Evolutionary conservation across 2,329 filamentous ascomycete genomes (phyloP).

Genomic region (Exophiala sp.): DNA sequence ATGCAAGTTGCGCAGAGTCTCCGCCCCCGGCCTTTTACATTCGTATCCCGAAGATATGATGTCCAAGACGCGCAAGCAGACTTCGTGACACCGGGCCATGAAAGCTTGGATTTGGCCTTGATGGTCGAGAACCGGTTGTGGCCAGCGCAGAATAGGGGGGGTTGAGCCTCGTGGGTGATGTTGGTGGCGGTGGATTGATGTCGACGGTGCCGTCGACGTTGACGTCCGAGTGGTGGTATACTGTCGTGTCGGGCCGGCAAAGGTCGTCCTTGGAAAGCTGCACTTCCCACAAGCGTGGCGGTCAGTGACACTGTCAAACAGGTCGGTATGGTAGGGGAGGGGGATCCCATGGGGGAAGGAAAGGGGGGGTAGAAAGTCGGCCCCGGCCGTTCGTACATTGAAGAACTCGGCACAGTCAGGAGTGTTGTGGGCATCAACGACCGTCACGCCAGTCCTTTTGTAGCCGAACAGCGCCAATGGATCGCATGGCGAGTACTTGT

Average conservation of each 20-base stretch:
- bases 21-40: not conserved
- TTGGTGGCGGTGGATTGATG: not conserved
- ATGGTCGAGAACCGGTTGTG: not conserved
- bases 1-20: not conserved
- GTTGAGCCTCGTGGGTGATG: not conserved
- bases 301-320: too few relatives aligned
- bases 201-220: too few relatives aligned
- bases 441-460: not conserved
- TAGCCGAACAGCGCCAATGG: not conserved
- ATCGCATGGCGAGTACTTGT: not conserved
- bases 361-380: not conserved
- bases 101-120: not conserved
- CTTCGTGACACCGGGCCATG: not conserved
- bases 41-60: not conserved
- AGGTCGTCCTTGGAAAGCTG: not conserved
- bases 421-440: constrained; percentile 20
- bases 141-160: not conserved
- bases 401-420: constrained; percentile 12
- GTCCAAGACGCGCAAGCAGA: not conserved
- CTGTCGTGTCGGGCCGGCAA: too few relatives aligned
- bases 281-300: too few relatives aligned
- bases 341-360: not conserved
- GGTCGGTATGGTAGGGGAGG: too few relatives aligned
- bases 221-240: too few relatives aligned
- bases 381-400: too few relatives aligned